phyloP scores from a whole-genome alignment of 176 grass and related monocot genomes.

The Oryza glaberrima region DNA sequence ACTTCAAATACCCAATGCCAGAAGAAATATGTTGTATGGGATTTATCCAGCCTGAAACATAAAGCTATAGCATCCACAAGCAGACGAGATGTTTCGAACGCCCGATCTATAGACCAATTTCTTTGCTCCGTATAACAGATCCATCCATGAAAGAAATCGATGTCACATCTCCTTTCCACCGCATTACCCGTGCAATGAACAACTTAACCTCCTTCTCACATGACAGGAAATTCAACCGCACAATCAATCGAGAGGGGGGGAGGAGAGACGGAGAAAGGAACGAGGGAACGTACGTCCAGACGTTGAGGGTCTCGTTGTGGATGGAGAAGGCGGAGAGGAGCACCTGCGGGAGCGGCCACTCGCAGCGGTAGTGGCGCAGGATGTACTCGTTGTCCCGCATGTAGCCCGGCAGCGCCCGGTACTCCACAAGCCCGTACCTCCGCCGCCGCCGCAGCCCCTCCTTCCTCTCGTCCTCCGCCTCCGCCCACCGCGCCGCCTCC shows the following conservation, averaged over 20 bases:
- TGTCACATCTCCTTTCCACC: not conserved
- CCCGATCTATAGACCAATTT: not conserved
- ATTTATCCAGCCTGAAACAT: not conserved
- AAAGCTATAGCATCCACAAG: not conserved
- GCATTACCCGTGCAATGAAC: not conserved
- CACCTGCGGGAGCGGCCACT: conserved; percentile 88
- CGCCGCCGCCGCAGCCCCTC: conserved; percentile 10
- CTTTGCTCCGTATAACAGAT: not conserved
- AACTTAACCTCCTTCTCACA: not conserved
- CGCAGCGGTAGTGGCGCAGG: conserved; percentile 73
- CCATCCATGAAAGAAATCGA: not conserved
- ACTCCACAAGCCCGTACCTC: conserved; percentile 75
- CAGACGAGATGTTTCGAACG: not conserved
- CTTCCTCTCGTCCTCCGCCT: conserved; percentile 23
- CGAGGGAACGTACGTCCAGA: conserved; percentile 72
- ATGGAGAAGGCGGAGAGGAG: conserved; percentile 85
- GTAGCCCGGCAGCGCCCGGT: conserved; percentile 71
- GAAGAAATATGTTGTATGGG: not conserved
- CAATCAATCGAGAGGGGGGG: not conserved
- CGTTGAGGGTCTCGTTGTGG: conserved; percentile 97
- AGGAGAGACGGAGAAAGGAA: too few relatives aligned
- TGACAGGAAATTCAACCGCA: conserved; percentile 18
- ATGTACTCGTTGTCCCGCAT: conserved; percentile 96
- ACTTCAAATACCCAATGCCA: not conserved
- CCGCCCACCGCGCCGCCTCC: conserved; percentile 4